Percentiles rank a stretch among this genome's conserved stretches.
Evolutionary conservation across 2,329 filamentous ascomycete species (phyloP).

Genomic region (Dryadomyces quercivorus): DNA sequence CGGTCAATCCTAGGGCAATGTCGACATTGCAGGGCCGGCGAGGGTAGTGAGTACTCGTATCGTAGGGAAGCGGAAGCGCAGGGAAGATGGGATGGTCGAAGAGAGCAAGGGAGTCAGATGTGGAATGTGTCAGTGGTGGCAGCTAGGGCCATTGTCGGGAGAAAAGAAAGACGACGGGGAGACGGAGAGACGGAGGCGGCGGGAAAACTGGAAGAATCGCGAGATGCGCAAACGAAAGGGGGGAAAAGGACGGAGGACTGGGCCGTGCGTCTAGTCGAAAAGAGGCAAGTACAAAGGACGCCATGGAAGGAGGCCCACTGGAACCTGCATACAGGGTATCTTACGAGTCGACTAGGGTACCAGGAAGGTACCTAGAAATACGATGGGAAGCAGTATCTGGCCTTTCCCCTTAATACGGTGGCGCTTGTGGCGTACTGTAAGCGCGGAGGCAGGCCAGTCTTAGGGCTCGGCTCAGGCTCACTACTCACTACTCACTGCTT

Average conservation of each 20-base stretch:
- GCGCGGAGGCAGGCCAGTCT: no score
- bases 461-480: no score
- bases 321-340: no score
- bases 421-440: no score
- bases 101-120: neutral
- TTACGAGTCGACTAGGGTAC: neutral
- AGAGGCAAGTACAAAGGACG: neutral
- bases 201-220: neutral
- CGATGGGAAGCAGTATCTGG: no score
- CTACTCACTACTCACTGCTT: no score
- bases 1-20: neutral
- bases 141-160: constrained; percentile 3
- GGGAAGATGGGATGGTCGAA: neutral
- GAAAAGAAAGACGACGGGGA: neutral
- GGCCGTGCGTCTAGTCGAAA: neutral
- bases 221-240: constrained; percentile 1
- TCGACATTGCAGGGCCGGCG: neutral
- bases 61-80: neutral
- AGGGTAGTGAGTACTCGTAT: no score
- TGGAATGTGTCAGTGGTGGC: neutral
- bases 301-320: neutral
- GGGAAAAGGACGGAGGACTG: neutral
- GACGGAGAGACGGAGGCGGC: neutral
- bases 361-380: neutral
- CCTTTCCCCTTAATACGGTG: no score